Evolutionary conservation across 2,329 filamentous ascomycete genomes (phyloP), one percentile per base, ranked within the genome.

Genomic region (Periconia sp.): DNA sequence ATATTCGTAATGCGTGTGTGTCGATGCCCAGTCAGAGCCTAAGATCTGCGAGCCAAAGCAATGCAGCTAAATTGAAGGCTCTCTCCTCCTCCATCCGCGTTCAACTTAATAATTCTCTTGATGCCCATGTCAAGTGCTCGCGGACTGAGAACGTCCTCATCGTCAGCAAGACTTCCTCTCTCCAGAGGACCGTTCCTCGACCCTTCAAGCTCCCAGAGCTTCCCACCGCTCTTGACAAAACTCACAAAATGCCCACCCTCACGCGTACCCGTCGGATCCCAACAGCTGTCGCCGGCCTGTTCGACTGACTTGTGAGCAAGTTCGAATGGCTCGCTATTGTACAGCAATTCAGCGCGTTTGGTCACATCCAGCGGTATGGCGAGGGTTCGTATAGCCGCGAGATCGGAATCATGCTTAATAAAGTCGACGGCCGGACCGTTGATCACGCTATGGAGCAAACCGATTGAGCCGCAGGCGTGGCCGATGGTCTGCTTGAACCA

Each of bases 211-310:
- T 92, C 89, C 82, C 87, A 92, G 34, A 92, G 75, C 35, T 84
- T 85, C 66, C 87, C 83, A 39, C 70, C 72, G 3, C 76, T 78
- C 75, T 90, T 92, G 37, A 92, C 87, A 72, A 96, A 96, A 61
- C 88, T 91, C 37, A 96, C 91, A 68, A 94, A 96, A 75, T 97
- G 92, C 59, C 95, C 77, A 65, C 95, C 91, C 13, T 95, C 78
- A 43, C 42, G 46, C 59, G 87, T 87, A 19, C 81, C 78, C 5
- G 89, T 87, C 40, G 79, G 73, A 0, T 91, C 90, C 2, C 90
- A 87, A 5, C 76, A 63, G 1, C 89, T 94, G 66, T 91, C 89
- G 15, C 91, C 92, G 46, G 79, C 73, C 12, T 78, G 78, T 4
- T 91, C 92, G 9, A 89, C 90, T 46, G 82, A 81, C 33, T 82